phyloP scores from a whole-genome alignment of 2,329 filamentous ascomycete genomes.

The Claviceps capensis region DNA sequence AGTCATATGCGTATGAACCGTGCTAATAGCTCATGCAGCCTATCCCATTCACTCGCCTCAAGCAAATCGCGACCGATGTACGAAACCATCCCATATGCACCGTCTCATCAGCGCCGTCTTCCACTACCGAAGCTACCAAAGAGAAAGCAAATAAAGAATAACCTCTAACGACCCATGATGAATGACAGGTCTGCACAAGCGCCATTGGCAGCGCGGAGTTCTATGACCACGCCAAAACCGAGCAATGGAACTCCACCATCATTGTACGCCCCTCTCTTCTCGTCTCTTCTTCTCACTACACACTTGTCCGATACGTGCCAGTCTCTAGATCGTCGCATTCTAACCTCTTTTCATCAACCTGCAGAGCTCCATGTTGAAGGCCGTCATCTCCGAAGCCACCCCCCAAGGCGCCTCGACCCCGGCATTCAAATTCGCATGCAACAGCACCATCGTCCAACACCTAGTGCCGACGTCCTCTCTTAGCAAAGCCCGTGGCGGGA shows the following conservation, averaged over 20 bases:
- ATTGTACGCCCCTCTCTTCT: constrained; percentile 50
- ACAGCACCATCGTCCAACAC: constrained; percentile 97
- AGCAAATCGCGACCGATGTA: constrained; percentile 78
- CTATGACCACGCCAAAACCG: constrained; percentile 80
- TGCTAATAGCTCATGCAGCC: constrained; percentile 36
- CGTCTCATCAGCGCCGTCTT: background rate
- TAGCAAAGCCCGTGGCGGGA: constrained; percentile 43
- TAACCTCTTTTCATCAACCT: background rate
- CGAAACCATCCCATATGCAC: constrained; percentile 17
- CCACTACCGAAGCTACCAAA: background rate
- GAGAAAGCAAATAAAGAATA: background rate
- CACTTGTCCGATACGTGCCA: too few relatives aligned
- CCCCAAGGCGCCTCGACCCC: constrained; percentile 43
- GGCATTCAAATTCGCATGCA: constrained; percentile 85
- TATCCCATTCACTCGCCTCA: constrained; percentile 60
- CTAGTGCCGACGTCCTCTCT: constrained; percentile 53
- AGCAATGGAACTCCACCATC: constrained; percentile 81
- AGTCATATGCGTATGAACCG: background rate
- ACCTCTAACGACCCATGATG: constrained; percentile 1
- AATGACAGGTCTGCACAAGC: constrained; percentile 60
- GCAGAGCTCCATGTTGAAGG: constrained; percentile 63
- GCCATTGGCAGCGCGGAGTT: constrained; percentile 60
- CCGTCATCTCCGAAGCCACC: constrained; percentile 62
- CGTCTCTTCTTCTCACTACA: too few relatives aligned
- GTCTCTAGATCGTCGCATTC: background rate